Evolutionary conservation across 2,329 filamentous ascomycete genomes (phyloP).

Genomic region (Purpureocillium takamizusanense): DNA sequence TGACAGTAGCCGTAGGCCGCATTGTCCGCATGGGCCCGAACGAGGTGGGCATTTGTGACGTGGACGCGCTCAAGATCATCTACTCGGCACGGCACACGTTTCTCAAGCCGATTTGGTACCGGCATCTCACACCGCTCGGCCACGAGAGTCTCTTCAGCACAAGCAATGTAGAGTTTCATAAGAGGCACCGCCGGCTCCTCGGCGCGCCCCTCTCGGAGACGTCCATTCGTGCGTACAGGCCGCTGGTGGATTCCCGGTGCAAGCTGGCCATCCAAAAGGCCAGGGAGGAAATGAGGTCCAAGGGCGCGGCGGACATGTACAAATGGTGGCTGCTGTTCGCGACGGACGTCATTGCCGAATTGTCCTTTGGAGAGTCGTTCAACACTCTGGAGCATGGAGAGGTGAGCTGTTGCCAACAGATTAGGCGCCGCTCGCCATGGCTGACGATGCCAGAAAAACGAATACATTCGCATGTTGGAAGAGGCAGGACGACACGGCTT

Average conservation of each 20-base stretch:
- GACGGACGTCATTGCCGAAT: slow-evolving; percentile 40
- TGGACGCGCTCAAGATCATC: slow-evolving; percentile 19
- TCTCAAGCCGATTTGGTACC: slow-evolving; percentile 13
- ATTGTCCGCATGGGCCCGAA: slow-evolving; percentile 15
- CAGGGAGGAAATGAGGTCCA: slow-evolving; percentile 23
- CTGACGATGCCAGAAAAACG: slow-evolving; percentile 19
- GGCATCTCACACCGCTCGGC: slow-evolving; percentile 8
- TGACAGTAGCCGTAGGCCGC: slow-evolving; percentile 7
- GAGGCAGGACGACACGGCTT: slow-evolving; percentile 11
- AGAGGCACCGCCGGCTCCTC: slow-evolving; percentile 29
- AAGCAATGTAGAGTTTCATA: slow-evolving; percentile 26
- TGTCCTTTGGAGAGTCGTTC: slow-evolving; percentile 44
- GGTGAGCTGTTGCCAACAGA: neutral
- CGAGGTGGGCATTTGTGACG: slow-evolving; percentile 12
- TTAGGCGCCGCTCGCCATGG: slow-evolving; percentile 5
- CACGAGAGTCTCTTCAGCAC: slow-evolving; percentile 26
- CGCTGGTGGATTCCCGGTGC: neutral
- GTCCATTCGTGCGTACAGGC: slow-evolving; percentile 12
- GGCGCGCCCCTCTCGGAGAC: slow-evolving; percentile 27
- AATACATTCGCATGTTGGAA: slow-evolving; percentile 31
- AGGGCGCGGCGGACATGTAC: slow-evolving; percentile 30
- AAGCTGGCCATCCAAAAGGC: slow-evolving; percentile 1
- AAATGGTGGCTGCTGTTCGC: slow-evolving; percentile 45
- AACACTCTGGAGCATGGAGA: neutral
- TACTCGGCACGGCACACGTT: slow-evolving; percentile 16